Base-by-base conservation (phyloP, 73 alveolate genomes). In the Paramecium primaurelia region DNA sequence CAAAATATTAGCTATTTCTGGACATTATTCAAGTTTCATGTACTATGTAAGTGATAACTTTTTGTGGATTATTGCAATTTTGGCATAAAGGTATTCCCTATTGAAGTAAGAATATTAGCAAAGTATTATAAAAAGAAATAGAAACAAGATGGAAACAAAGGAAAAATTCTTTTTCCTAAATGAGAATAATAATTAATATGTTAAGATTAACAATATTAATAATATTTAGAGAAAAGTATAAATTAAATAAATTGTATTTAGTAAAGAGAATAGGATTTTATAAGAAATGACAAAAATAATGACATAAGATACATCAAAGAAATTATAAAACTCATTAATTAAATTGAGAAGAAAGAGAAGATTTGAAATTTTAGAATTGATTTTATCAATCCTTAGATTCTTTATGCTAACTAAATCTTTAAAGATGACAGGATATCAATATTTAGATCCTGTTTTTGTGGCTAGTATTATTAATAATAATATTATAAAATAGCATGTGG, bases 1-100 rank as follows among this genome's bases (percentile, higher is more conserved):
- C 32, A 95, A 96, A 54, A 22, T 94, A 22, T 73, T 96, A 84
- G 86, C 88, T 42, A 71, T 91, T 12, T 37, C 58, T 25, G 94
- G 97, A 16, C 90, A 92, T 71, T 58, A 89, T 71, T 90, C 96
- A 95, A 93, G 97, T 71, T 95, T 94, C 90, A 73, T 86, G 95
- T 96, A 95, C 88, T 96, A 96, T 92, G 93, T 96, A 69, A 90
- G 95, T 92, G 98, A 96, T 59, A 96, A 96, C 58, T 80, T 96
- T 36, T 92, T 96, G 37, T 96, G 97, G 97, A 88, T 64, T 5
- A 88, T 88, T 22, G 71, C 92, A 25, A 77, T 88, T 0, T 73
- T 88, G 16, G 73, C 73, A 44, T 28, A 88, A 25, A 88, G 94
- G 90, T 88, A 68, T 71, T 34, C 16, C n/a, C 18, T 20, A 11